Percentiles rank a stretch among this genome's conserved stretches.
phyloP scores from a whole-genome alignment of 208 protist species.

The Angomonas ambiguus region DNA sequence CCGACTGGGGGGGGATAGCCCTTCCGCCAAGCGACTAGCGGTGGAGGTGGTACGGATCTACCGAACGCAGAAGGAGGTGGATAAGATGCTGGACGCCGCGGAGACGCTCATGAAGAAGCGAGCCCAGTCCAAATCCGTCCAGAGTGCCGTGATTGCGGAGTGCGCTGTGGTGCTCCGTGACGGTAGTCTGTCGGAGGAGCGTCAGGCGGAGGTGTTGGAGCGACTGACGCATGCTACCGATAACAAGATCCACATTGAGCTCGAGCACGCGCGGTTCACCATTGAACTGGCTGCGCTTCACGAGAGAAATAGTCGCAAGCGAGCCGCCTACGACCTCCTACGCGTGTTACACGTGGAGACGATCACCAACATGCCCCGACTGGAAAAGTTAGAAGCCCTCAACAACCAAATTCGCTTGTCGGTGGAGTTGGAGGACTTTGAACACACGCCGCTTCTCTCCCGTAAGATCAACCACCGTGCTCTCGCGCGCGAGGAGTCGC shows the following conservation, averaged over 20 bases:
- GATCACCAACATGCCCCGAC: slow-evolving; percentile 94
- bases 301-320: slow-evolving; percentile 88
- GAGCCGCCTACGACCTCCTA: slow-evolving; percentile 90
- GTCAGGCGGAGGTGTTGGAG: slow-evolving; percentile 85
- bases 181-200: slow-evolving; percentile 37
- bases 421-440: slow-evolving; percentile 92
- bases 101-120: slow-evolving; percentile 92
- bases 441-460: slow-evolving; percentile 91
- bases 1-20: slow-evolving; percentile 72
- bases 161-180: slow-evolving; percentile 59
- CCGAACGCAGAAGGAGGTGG: slow-evolving; percentile 71
- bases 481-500: slow-evolving; percentile 57
- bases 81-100: slow-evolving; percentile 80
- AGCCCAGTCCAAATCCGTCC: slow-evolving; percentile 90
- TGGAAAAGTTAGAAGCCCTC: slow-evolving; percentile 95
- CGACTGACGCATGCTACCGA: slow-evolving; percentile 88
- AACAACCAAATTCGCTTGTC: slow-evolving; percentile 94
- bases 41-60: slow-evolving; percentile 89
- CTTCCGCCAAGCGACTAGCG: slow-evolving; percentile 74
- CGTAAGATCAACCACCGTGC: slow-evolving; percentile 92
- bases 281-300: slow-evolving; percentile 88
- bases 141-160: slow-evolving; percentile 91
- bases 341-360: slow-evolving; percentile 96
- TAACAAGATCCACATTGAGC: slow-evolving; percentile 96
- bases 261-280: slow-evolving; percentile 93